These are phyloP conservation scores for Colletotrichum sp. DNA, from an alignment of 2,329 filamentous ascomycete genomes.

Conservation along the genomic window DNA sequence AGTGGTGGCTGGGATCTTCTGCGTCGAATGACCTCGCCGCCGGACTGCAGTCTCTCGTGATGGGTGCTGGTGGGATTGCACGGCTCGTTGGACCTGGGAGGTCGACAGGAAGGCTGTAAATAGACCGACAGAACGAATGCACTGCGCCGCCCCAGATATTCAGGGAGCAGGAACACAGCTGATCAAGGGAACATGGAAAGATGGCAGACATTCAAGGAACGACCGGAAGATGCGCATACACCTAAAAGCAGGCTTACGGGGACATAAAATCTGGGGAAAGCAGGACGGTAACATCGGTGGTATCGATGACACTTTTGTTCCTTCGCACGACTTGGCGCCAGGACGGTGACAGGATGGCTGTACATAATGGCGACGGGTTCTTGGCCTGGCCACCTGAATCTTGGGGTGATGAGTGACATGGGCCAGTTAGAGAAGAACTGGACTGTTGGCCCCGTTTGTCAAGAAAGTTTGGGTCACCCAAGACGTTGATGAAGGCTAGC, in stretches of 20 bases:
- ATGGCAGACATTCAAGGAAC: neutral
- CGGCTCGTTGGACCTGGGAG: neutral
- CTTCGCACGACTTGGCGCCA: constrained; percentile 1
- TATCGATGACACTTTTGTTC: constrained; percentile 7
- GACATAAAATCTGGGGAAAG: constrained; percentile 7
- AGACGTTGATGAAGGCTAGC: neutral
- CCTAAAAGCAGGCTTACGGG: neutral
- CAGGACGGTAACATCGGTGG: neutral
- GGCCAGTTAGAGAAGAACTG: neutral
- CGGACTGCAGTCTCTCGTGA: neutral
- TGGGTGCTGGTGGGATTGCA: neutral
- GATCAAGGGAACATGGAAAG: neutral
- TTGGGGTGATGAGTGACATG: neutral
- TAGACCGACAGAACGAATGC: neutral
- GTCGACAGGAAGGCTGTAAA: neutral
- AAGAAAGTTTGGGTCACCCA: neutral
- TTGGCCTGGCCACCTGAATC: neutral
- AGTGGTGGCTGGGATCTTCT: neutral
- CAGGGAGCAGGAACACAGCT: neutral
- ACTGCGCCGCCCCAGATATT: neutral
- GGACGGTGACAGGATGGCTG: neutral
- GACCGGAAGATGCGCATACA: neutral
- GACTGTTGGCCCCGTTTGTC: neutral
- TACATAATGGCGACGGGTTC: neutral
- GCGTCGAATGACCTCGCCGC: neutral